Conservation (phyloP, 345 rosid species). For the Eucalyptus melliodora region DNA sequence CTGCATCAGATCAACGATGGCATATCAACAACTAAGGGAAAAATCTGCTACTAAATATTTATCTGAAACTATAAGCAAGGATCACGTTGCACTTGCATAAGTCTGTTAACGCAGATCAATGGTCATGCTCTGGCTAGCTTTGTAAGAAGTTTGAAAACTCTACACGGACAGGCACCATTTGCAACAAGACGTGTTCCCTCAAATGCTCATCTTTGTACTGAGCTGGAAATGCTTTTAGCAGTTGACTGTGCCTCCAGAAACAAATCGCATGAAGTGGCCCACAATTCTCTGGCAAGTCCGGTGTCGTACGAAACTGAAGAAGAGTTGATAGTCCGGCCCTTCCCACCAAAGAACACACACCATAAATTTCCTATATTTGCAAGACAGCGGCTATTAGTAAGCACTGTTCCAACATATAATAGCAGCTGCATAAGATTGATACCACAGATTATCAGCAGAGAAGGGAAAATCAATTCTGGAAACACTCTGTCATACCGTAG, state of each 20-base stretch:
- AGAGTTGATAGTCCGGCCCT: constrained; percentile 46
- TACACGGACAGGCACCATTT: neutral
- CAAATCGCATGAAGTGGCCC: constrained; percentile 43
- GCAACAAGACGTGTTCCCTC: neutral
- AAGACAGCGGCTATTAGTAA: neutral
- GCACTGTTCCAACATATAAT: neutral
- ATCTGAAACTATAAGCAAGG: neutral
- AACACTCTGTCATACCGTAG: neutral
- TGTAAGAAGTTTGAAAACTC: neutral
- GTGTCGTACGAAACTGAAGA: constrained; percentile 31
- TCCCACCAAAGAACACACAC: constrained; percentile 72
- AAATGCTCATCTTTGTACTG: neutral
- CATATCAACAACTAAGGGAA: too few species aligned
- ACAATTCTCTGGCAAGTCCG: constrained; percentile 46
- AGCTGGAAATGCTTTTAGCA: neutral
- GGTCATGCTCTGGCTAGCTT: neutral
- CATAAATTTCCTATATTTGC: constrained; percentile 49
- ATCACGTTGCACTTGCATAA: neutral
- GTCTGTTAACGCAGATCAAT: neutral
- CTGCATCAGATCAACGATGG: too few species aligned
- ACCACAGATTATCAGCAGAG: neutral
- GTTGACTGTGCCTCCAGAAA: constrained; percentile 17
- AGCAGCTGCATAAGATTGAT: neutral
- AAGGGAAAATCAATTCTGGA: neutral
- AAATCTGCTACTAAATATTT: too few species aligned